Base-by-base conservation (phyloP, 768 basidiomycete species). In the Lentinula boryana region DNA sequence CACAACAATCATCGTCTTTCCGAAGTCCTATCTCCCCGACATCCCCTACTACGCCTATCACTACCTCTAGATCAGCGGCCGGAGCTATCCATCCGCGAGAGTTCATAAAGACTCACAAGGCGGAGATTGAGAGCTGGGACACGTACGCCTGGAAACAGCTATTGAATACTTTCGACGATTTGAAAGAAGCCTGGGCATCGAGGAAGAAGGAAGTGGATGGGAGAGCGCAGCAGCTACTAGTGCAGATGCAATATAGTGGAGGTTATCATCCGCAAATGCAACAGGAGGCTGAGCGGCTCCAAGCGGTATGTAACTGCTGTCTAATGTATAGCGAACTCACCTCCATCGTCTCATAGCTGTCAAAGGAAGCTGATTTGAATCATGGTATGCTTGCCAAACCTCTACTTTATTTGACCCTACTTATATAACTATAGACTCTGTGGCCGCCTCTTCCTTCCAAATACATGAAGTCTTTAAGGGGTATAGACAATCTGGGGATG, bases 401-500 rank as follows among this genome's bases (percentile, higher is more conserved):
- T 9, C 31, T 38, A 31, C 23, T 23, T 31, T 54, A 8, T 18
- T 40, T 35, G 23, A 31, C 18, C 8, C 32, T 55, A 7, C 13
- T 56, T 44, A 64, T 36, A 63, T 50, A 18, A 59, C 68, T 55
- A 36, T 64, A 88, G 87, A 86, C 65, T 82, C 84, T 3, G 79
- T 89, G 18, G 80, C 82, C 6, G 91, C 90, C 1, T 87, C 85
- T 0, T 75, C 82, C 1, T 86, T 89, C 71, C 91, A 93, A 73
- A 83, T 93, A 75, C 80, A 83, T 64, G 91, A 93, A 68, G 88
- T 89, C 18, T 84, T 82, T 64, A 65, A 76, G 18, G 86, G 86
- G 7, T 93, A 93, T 67, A 82, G 89, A 32, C 88, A 89, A 51
- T 91, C 91, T 6, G 77, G 79, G 2, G 91, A 93, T 70, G 58